Evolutionary conservation across 805 yeast species (phyloP).

Genomic region (Lachancea dasiensis): DNA sequence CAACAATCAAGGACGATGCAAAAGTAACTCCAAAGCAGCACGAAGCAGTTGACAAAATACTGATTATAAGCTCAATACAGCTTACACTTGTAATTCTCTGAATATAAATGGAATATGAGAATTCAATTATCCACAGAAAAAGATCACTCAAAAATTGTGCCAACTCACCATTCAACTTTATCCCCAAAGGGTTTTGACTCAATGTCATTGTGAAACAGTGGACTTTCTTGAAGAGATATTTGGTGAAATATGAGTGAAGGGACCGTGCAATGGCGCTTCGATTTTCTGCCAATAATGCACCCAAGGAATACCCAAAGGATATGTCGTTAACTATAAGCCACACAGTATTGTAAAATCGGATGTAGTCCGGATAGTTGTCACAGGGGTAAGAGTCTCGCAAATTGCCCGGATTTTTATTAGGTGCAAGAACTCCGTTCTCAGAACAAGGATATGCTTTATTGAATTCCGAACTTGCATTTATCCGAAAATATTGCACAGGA

Average conservation of each 20-base stretch:
- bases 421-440: neutral
- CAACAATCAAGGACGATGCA: slow-evolving; percentile 59
- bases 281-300: slow-evolving; percentile 41
- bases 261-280: slow-evolving; percentile 34
- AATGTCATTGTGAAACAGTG: slow-evolving; percentile 57
- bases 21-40: slow-evolving; percentile 62
- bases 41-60: slow-evolving; percentile 35
- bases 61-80: slow-evolving; percentile 28
- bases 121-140: slow-evolving; percentile 74
- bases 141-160: slow-evolving; percentile 82
- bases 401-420: too few species aligned
- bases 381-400: slow-evolving; percentile 30
- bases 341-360: slow-evolving; percentile 73
- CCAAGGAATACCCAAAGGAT: slow-evolving; percentile 60
- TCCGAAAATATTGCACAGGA: slow-evolving; percentile 69
- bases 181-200: slow-evolving; percentile 88
- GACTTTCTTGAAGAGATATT: slow-evolving; percentile 37
- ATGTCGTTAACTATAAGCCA: slow-evolving; percentile 87
- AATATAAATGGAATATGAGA: slow-evolving; percentile 43
- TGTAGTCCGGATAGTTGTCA: slow-evolving; percentile 55
- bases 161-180: slow-evolving; percentile 81
- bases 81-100: slow-evolving; percentile 18
- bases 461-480: slow-evolving; percentile 27
- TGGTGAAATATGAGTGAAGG: slow-evolving; percentile 23
- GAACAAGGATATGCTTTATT: neutral